Percentiles rank a stretch among this genome's conserved stretches.
Conservation (phyloP, 176 grass and related monocot species). For the Lolium multiflorum region DNA sequence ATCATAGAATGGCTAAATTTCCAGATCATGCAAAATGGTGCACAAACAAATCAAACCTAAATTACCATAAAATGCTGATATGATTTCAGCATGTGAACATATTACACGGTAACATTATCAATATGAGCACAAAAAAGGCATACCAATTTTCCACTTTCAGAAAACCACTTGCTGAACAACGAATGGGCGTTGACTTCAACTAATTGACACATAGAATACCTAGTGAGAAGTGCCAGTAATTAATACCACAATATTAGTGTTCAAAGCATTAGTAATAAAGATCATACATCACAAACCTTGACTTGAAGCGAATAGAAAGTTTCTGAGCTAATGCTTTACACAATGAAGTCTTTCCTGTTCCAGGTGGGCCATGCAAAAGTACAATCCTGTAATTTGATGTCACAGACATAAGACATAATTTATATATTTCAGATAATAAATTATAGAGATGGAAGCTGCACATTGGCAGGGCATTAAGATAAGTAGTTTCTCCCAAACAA, state of each 20-base stretch:
- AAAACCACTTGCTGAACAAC: constrained; percentile 99
- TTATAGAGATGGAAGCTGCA: constrained; percentile 1
- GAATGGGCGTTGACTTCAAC: constrained; percentile 99
- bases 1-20: neutral
- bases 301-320: constrained; percentile 91
- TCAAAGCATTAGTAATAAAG: constrained; percentile 25
- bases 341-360: constrained; percentile 98
- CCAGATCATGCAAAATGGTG: constrained; percentile 21
- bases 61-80: neutral
- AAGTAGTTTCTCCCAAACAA: constrained; percentile 21
- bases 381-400: constrained; percentile 72
- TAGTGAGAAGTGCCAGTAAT: constrained; percentile 46
- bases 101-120: neutral
- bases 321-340: constrained; percentile 99
- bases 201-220: constrained; percentile 93
- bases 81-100: constrained; percentile 21
- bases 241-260: constrained; percentile 23
- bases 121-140: constrained; percentile 36
- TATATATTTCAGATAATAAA: constrained; percentile 6
- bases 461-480: neutral
- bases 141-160: constrained; percentile 99
- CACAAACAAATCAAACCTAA: constrained; percentile 1
- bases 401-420: constrained; percentile 35
- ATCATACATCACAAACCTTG: constrained; percentile 61
- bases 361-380: constrained; percentile 98